Evolutionary conservation across 306 rosid genomes (phyloP).

Genomic region (Sphenostylis stenocarpa): DNA sequence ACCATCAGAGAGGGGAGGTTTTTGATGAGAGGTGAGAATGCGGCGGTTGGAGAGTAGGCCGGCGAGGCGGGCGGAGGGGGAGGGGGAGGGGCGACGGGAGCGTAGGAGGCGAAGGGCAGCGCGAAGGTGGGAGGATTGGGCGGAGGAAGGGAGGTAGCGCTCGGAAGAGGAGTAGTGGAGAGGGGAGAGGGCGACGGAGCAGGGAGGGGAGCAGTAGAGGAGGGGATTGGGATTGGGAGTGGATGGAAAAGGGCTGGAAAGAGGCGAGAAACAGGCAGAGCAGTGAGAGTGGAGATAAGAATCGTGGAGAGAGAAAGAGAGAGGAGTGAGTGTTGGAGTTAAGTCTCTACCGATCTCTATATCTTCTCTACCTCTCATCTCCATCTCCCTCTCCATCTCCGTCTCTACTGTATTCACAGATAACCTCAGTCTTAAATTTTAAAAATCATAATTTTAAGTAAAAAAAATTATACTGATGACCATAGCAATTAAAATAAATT

Average conservation of each 20-base stretch:
- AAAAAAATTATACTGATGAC: too few relatives aligned
- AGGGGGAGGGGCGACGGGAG: slow-evolving; percentile 20
- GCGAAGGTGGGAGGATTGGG: slow-evolving; percentile 55
- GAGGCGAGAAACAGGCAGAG: slow-evolving; percentile 56
- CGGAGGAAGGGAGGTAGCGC: slow-evolving; percentile 35
- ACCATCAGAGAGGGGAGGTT: not conserved
- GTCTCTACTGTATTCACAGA: too few relatives aligned
- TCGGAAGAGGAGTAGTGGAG: slow-evolving; percentile 47
- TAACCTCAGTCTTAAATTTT: too few relatives aligned
- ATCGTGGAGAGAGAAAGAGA: slow-evolving; percentile 55
- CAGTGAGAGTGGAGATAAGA: slow-evolving; percentile 60
- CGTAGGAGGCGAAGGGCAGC: slow-evolving; percentile 71
- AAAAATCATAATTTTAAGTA: too few relatives aligned
- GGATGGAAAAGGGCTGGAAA: slow-evolving; percentile 11
- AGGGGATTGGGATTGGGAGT: not conserved
- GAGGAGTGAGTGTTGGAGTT: slow-evolving; percentile 49
- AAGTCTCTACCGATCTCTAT: slow-evolving; percentile 54
- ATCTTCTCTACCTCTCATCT: slow-evolving; percentile 50
- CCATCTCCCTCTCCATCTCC: slow-evolving; percentile 48
- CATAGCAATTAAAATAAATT: too few relatives aligned
- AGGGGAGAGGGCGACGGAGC: slow-evolving; percentile 44
- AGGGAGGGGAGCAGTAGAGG: slow-evolving; percentile 48
- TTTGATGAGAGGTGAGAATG: slow-evolving; percentile 21
- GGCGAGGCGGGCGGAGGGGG: slow-evolving; percentile 41
- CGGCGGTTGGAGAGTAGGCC: slow-evolving; percentile 56